Evolutionary conservation across 1,139 yeast genomes (phyloP).

Genomic region (Blastobotrys serpentis): DNA sequence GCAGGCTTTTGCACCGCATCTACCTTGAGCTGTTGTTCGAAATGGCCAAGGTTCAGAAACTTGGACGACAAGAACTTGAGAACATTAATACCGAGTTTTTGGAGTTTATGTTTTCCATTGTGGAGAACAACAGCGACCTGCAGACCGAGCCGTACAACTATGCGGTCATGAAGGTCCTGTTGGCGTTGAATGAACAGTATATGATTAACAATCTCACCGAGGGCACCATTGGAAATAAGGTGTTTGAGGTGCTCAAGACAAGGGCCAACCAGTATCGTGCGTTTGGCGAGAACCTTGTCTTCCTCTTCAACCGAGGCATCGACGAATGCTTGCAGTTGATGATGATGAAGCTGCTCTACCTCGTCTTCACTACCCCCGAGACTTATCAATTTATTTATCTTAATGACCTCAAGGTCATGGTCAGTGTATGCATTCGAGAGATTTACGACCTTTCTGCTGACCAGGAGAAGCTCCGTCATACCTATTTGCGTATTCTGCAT

Average conservation of each 20-base stretch:
- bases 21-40: slow-evolving; percentile 55
- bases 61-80: slow-evolving; percentile 45
- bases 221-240: slow-evolving; percentile 30
- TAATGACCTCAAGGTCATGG: slow-evolving; percentile 80
- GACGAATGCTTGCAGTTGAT: slow-evolving; percentile 73
- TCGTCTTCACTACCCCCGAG: slow-evolving; percentile 65
- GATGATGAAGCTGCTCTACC: slow-evolving; percentile 73
- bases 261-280: slow-evolving; percentile 41
- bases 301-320: slow-evolving; percentile 74
- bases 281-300: slow-evolving; percentile 55
- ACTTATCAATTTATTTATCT: slow-evolving; percentile 71
- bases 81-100: slow-evolving; percentile 55
- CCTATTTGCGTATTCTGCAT: slow-evolving; percentile 71
- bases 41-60: slow-evolving; percentile 50
- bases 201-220: slow-evolving; percentile 54
- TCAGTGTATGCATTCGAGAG: slow-evolving; percentile 84
- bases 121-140: slow-evolving; percentile 51
- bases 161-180: slow-evolving; percentile 68
- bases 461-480: slow-evolving; percentile 64
- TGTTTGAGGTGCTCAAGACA: slow-evolving; percentile 32
- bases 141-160: slow-evolving; percentile 63
- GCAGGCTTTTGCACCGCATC: slow-evolving; percentile 38
- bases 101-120: slow-evolving; percentile 51
- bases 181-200: slow-evolving; percentile 81
- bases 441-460: slow-evolving; percentile 62